Evolutionary conservation across 768 basidiomycete species (phyloP), one percentile per base, ranked within the genome.

Genomic region (Cystobasidium tubakii): DNA sequence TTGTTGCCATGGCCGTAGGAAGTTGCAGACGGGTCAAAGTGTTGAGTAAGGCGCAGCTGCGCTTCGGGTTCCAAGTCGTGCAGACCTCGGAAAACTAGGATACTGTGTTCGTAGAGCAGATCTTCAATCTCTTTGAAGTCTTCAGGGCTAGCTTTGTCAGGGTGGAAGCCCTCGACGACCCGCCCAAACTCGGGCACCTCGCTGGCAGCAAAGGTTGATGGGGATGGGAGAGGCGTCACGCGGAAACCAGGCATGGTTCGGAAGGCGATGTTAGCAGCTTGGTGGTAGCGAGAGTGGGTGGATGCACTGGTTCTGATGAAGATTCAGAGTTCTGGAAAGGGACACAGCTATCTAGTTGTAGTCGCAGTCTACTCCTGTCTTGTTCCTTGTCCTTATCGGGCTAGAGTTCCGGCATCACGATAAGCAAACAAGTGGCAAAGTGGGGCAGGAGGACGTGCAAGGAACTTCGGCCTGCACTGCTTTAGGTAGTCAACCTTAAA

Each of bases 11-110:
- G 75, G 10, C 75, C 75, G 42, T 76, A 66, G 19, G 50, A 21
- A 19, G 54, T 60, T 43, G 62, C 54, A 55, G 53, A 9, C 27
- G 76, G 76, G 46, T 78, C 76, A 50, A 77, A 78, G 9, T 65
- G 50, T 27, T 74, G 65, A 0, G 77, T 78, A 19, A 78, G 63
- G 0, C 33, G 23, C 66, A 54, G 62, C 62, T 9, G 76, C 65
- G 6, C 34, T 60, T 19, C 77, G 60, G 15, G 77, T 71, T 21
- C 74, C 29, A 74, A 15, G 50, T 66, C 64, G 15, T 77, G 54
- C 12, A 75, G 76, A 33, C 75, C 73, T 0, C 57, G 66, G 62
- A 78, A 79, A 27, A 79, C 62, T 42, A 79, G 73, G 27, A 79
- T 39, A 1, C 34, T 21, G 66, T 79, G 79, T 36, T 62, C 67